Evolutionary conservation across 805 yeast genomes (phyloP).

Genomic region (Wickerhamomyces bisporus): DNA sequence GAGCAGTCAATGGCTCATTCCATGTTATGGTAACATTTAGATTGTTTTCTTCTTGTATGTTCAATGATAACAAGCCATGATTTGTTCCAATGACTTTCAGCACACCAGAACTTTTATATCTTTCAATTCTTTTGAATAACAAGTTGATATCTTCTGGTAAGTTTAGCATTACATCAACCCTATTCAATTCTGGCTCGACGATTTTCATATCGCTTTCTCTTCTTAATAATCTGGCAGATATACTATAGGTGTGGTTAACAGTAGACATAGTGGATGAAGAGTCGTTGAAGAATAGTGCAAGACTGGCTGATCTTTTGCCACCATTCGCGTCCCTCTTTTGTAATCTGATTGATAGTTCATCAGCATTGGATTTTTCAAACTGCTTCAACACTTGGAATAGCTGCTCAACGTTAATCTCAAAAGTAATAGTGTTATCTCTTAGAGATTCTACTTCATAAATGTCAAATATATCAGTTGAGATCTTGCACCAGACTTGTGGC

Average conservation of each 20-base stretch:
- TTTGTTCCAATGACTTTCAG: constrained; percentile 46
- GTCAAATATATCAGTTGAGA: constrained; percentile 35
- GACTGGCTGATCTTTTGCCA: constrained; percentile 40
- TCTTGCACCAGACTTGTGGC: constrained; percentile 66
- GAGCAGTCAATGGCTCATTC: constrained; percentile 49
- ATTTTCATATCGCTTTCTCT: constrained; percentile 46
- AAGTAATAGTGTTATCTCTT: constrained; percentile 48
- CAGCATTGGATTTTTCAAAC: constrained; percentile 48
- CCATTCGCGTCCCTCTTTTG: constrained; percentile 29
- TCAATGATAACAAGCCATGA: constrained; percentile 45
- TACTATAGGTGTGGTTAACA: constrained; percentile 59
- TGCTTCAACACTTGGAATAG: constrained; percentile 52
- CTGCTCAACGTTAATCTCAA: constrained; percentile 61
- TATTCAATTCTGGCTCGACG: constrained; percentile 58
- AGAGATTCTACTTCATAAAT: constrained; percentile 32
- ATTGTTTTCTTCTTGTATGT: constrained; percentile 50
- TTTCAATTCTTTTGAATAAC: constrained; percentile 57
- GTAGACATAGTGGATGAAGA: constrained; percentile 35
- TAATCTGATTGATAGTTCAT: constrained; percentile 45
- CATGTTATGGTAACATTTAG: constrained; percentile 48
- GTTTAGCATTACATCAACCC: constrained; percentile 50
- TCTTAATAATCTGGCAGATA: constrained; percentile 64
- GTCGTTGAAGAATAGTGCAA: constrained; percentile 53
- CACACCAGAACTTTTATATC: constrained; percentile 51
- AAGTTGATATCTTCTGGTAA: constrained; percentile 42